These are phyloP conservation scores for Botrytis pseudocinerea DNA, from an alignment of 2,329 filamentous ascomycete species.

Conservation along the genomic window DNA sequence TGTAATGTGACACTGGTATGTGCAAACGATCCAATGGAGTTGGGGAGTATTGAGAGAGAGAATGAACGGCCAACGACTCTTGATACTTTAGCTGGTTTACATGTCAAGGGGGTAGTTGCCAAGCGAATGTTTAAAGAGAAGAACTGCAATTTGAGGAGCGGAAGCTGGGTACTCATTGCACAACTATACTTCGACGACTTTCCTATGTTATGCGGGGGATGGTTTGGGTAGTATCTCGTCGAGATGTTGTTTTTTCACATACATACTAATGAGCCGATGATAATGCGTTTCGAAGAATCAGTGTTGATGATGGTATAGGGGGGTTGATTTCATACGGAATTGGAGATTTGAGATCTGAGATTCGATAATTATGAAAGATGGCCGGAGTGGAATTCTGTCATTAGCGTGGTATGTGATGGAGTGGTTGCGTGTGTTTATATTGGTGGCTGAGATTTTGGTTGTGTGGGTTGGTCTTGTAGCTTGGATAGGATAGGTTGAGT, in stretches of 20 bases:
- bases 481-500: not conserved
- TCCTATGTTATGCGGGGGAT: not conserved
- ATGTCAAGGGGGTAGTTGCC: not conserved
- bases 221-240: not conserved
- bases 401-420: not conserved
- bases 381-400: not conserved
- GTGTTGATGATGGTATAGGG: not conserved
- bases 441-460: not conserved
- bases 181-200: not conserved
- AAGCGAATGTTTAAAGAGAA: not conserved
- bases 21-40: not conserved
- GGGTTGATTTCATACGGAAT: not conserved
- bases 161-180: not conserved
- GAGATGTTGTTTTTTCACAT: not conserved
- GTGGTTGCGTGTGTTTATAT: conserved; percentile 1
- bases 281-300: not conserved
- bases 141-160: not conserved
- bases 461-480: not conserved
- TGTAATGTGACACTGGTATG: conserved; percentile 24
- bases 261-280: not conserved
- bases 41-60: not conserved
- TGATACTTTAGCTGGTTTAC: not conserved
- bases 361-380: not conserved
- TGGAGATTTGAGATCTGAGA: conserved; percentile 2
- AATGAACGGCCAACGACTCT: not conserved